Evolutionary conservation across 495 filamentous ascomycete species (phyloP).

Genomic region (Hypoxylon intermedium): DNA sequence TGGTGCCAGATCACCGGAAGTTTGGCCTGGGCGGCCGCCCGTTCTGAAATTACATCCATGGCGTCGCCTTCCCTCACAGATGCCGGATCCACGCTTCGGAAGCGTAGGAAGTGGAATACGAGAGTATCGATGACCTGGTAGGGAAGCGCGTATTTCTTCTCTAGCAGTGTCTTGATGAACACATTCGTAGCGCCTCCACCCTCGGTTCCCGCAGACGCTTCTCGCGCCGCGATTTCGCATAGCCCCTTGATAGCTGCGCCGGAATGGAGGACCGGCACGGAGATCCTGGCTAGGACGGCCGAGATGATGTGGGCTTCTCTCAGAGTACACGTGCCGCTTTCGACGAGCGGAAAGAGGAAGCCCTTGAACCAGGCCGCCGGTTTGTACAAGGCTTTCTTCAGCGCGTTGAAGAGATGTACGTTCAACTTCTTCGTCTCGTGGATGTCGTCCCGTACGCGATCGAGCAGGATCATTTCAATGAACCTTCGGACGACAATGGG

Average conservation of each 20-base stretch:
- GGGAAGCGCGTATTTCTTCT: constrained; percentile 96
- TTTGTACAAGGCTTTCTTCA: constrained; percentile 95
- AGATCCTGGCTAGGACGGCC: constrained; percentile 79
- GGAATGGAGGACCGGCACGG: constrained; percentile 75
- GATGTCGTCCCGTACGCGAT: constrained; percentile 85
- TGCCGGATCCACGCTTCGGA: constrained; percentile 64
- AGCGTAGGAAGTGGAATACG: constrained; percentile 95
- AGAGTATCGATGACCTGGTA: constrained; percentile 88
- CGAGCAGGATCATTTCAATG: constrained; percentile 80
- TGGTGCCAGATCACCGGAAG: constrained; percentile 92
- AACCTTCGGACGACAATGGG: constrained; percentile 79
- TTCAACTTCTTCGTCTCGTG: constrained; percentile 80
- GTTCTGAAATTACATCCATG: constrained; percentile 56
- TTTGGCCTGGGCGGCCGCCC: constrained; percentile 60
- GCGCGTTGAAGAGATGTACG: constrained; percentile 88
- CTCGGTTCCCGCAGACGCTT: constrained; percentile 73
- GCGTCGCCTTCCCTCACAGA: constrained; percentile 48
- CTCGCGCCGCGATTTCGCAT: constrained; percentile 91
- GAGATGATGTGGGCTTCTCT: constrained; percentile 91
- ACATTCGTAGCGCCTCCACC: constrained; percentile 85
- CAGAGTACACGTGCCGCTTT: constrained; percentile 67
- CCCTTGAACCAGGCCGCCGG: constrained; percentile 97
- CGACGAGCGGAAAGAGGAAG: constrained; percentile 86
- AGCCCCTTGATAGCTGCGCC: constrained; percentile 88
- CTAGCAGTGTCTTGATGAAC: constrained; percentile 88